Conservation (phyloP, 2,329 filamentous ascomycete species). For the Diaporthe ampelina region DNA sequence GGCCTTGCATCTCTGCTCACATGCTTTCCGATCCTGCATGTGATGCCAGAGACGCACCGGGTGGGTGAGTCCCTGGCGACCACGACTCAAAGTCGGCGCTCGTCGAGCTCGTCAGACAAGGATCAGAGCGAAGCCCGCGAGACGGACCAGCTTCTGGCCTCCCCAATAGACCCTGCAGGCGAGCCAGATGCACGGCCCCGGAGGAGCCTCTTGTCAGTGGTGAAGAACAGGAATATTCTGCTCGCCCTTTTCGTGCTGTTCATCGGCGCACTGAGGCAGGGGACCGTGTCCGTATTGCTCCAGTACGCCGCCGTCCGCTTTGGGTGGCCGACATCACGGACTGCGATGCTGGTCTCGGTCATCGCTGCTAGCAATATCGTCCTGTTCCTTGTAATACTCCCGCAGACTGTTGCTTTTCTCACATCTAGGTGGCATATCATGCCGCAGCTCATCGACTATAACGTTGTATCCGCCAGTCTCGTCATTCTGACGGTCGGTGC, state of each 20-base stretch:
- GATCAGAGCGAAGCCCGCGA: conserved; percentile 35
- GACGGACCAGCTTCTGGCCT: conserved; percentile 32
- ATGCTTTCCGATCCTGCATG: conserved; percentile 36
- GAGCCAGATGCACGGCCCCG: not conserved
- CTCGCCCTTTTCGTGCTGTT: conserved; percentile 41
- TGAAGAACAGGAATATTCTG: conserved; percentile 36
- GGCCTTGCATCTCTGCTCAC: conserved; percentile 31
- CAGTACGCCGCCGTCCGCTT: conserved; percentile 41
- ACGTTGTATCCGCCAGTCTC: conserved; percentile 38
- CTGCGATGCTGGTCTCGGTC: conserved; percentile 41
- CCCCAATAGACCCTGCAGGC: not conserved
- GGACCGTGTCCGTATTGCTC: conserved; percentile 38
- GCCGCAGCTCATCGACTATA: conserved; percentile 41
- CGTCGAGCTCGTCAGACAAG: conserved; percentile 33
- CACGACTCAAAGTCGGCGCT: not conserved
- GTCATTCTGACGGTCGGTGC: conserved; percentile 35
- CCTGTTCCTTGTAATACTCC: conserved; percentile 40
- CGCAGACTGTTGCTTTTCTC: conserved; percentile 37
- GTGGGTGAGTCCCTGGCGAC: too few species aligned
- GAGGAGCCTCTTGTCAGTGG: conserved; percentile 13
- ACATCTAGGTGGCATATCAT: conserved; percentile 36
- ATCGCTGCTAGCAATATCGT: conserved; percentile 41
- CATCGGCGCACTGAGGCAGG: conserved; percentile 39
- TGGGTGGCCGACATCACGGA: conserved; percentile 39
- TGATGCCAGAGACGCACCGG: conserved; percentile 39